Conservation (phyloP, 257 asterid genomes). For the Schizonepeta tenuifolia region DNA sequence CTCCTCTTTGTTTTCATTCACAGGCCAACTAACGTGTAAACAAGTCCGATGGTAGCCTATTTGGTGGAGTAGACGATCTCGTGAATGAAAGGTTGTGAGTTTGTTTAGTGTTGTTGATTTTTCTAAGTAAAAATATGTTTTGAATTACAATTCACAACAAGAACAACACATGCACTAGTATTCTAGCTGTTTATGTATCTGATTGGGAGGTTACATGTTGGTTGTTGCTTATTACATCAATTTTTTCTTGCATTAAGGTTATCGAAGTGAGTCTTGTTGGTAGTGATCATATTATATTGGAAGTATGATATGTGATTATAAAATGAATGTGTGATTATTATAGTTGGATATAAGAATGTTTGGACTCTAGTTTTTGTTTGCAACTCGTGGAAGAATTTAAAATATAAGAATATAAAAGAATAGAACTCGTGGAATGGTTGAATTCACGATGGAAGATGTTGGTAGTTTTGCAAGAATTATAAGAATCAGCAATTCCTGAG, state of each 20-base stretch:
- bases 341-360: background rate
- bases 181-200: background rate
- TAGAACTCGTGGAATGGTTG: no score
- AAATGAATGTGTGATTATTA: background rate
- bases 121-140: background rate
- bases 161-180: background rate
- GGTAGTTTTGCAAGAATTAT: no score
- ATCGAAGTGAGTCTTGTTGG: constrained; percentile 5
- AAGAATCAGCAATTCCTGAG: no score
- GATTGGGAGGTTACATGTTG: background rate
- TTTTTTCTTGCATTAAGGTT: background rate
- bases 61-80: background rate
- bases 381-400: background rate
- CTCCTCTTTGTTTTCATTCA: background rate
- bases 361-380: background rate
- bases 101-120: background rate
- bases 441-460: no score
- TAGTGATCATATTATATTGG: background rate
- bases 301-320: background rate
- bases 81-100: background rate
- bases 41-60: background rate
- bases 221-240: background rate
- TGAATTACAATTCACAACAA: background rate
- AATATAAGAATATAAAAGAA: no score
- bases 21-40: background rate